A percentile compares a stretch with the other conserved stretches of the same genome.
Evolutionary conservation across 441 rosid genomes (phyloP).

Genomic region (Croton setiger): DNA sequence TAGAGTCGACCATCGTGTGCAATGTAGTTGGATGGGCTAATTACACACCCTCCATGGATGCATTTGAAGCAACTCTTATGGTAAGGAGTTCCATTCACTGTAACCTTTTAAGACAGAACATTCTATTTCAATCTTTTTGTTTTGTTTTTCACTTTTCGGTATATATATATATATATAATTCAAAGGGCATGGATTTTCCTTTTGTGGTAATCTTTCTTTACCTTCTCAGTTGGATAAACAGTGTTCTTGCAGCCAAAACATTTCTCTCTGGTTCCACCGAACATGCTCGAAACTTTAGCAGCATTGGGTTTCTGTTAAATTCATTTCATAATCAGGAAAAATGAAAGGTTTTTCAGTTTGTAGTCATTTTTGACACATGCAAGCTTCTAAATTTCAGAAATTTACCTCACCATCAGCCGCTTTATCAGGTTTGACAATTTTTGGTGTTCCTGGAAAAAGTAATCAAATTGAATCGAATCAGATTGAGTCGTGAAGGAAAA

Average conservation of each 20-base stretch:
- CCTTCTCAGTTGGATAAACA: constrained; percentile 97
- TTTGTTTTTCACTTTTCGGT: too few relatives aligned
- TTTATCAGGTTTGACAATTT: constrained; percentile 76
- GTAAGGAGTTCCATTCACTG: constrained; percentile 91
- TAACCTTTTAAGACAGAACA: constrained; percentile 44
- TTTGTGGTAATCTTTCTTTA: constrained; percentile 20
- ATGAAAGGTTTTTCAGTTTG: not conserved
- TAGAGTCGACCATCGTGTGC: constrained; percentile 95
- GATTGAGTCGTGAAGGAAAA: constrained; percentile 1
- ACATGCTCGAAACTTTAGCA: constrained; percentile 78
- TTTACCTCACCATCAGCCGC: constrained; percentile 71
- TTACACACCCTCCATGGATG: constrained; percentile 87
- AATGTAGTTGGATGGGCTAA: constrained; percentile 88
- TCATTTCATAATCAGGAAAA: constrained; percentile 20
- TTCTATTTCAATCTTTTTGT: not conserved
- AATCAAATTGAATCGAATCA: constrained; percentile 20
- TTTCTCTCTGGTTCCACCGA: constrained; percentile 91
- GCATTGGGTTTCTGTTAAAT: constrained; percentile 67
- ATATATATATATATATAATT: too few relatives aligned
- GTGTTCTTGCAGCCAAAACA: constrained; percentile 85
- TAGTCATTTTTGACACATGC: not conserved
- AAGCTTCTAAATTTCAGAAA: constrained; percentile 13
- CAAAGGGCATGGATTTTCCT: not conserved
- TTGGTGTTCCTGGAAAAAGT: constrained; percentile 64
- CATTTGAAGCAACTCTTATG: constrained; percentile 98